Conservation (phyloP, 257 asterid genomes). For the Salvia hispanica region DNA sequence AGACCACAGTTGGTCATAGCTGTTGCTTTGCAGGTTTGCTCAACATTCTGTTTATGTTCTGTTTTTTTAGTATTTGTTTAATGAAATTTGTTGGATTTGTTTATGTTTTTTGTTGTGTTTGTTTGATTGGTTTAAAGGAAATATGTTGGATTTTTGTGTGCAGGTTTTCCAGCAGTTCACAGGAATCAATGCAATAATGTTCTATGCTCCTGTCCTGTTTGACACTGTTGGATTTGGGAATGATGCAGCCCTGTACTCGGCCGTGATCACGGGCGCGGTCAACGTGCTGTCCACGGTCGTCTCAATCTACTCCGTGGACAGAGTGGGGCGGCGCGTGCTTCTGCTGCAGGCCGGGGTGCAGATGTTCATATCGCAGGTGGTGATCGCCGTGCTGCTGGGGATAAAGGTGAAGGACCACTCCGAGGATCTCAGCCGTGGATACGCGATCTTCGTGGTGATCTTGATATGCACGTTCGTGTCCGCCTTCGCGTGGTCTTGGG, state of each 20-base stretch:
- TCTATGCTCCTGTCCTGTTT: conserved; percentile 82
- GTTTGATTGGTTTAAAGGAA: neutral
- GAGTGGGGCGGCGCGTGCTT: conserved; percentile 61
- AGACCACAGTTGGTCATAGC: conserved; percentile 82
- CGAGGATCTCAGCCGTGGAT: conserved; percentile 51
- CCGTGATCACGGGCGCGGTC: conserved; percentile 84
- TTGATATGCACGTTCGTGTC: conserved; percentile 74
- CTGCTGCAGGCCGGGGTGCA: conserved; percentile 84
- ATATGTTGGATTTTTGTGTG: neutral
- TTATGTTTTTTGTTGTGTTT: neutral
- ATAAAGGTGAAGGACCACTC: conserved; percentile 66
- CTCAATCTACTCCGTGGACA: conserved; percentile 82
- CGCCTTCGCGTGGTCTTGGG: conserved; percentile 94
- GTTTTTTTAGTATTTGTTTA: neutral
- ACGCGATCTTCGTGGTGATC: conserved; percentile 70
- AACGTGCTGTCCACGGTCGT: conserved; percentile 78
- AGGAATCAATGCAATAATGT: conserved; percentile 92
- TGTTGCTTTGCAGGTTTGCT: conserved; percentile 62
- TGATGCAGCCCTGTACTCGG: conserved; percentile 71
- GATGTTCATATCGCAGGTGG: conserved; percentile 70
- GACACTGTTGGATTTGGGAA: conserved; percentile 75
- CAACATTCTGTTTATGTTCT: neutral
- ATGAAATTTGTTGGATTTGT: neutral
- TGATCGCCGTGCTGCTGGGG: conserved; percentile 65
- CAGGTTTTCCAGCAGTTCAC: conserved; percentile 90